These are phyloP conservation scores for Lavandula angustifolia DNA, from an alignment of 257 asterid genomes.

Conservation along the genomic window DNA sequence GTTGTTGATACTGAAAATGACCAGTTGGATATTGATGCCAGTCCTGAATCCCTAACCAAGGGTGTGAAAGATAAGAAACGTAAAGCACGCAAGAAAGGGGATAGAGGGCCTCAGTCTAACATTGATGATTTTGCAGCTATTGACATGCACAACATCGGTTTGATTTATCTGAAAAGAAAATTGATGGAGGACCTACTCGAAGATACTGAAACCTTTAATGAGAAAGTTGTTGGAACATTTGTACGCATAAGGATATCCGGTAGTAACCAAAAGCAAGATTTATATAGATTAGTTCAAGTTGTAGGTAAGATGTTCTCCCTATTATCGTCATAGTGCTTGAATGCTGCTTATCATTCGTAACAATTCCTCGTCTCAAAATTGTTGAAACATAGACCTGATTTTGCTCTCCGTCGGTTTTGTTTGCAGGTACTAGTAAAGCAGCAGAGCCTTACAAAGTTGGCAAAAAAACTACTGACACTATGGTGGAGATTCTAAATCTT, in stretches of 20 bases:
- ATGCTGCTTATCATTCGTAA: neutral
- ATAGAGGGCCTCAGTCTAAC: conserved; percentile 73
- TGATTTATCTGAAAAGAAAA: conserved; percentile 84
- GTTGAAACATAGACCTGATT: neutral
- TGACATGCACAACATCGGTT: conserved; percentile 83
- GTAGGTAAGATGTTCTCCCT: conserved; percentile 60
- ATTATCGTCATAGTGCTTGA: conserved; percentile 23
- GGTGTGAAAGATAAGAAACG: conserved; percentile 75
- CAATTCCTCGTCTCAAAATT: neutral
- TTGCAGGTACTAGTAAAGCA: conserved; percentile 83
- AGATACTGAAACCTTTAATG: conserved; percentile 68
- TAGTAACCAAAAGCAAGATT: conserved; percentile 83
- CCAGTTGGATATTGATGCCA: conserved; percentile 64
- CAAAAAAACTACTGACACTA: conserved; percentile 69
- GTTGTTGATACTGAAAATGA: conserved; percentile 86
- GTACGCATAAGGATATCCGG: conserved; percentile 94
- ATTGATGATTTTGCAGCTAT: conserved; percentile 97
- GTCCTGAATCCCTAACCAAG: conserved; percentile 50
- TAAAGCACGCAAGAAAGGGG: conserved; percentile 68
- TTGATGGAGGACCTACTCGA: conserved; percentile 97
- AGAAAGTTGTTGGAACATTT: conserved; percentile 84
- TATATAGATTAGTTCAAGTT: conserved; percentile 97
- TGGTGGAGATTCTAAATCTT: conserved; percentile 88
- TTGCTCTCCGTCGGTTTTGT: conserved; percentile 28
- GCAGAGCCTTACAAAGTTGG: conserved; percentile 89